Conservation (phyloP, 495 filamentous ascomycete genomes). For the Annulohypoxylon nitens region DNA sequence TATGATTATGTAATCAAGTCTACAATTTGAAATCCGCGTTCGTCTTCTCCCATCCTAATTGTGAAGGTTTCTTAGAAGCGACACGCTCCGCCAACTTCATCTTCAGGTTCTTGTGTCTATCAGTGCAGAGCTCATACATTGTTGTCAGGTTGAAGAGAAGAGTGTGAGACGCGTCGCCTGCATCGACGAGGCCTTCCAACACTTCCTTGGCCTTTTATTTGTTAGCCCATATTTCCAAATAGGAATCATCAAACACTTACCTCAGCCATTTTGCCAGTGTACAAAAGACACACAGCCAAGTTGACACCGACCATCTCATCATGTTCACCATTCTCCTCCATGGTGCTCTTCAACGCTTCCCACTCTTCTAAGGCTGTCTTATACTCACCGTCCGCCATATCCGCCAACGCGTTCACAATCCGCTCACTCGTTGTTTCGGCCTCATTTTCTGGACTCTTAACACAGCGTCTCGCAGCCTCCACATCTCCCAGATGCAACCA, state of each 20-base stretch:
- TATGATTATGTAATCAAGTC: constrained; percentile 33
- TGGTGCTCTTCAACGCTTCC: constrained; percentile 64
- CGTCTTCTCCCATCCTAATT: constrained; percentile 71
- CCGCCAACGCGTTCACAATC: constrained; percentile 73
- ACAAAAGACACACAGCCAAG: constrained; percentile 83
- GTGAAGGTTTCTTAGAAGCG: constrained; percentile 62
- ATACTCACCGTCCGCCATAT: constrained; percentile 84
- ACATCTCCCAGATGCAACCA: constrained; percentile 83
- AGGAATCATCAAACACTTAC: constrained; percentile 55
- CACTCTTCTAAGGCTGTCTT: constrained; percentile 71
- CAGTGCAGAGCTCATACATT: constrained; percentile 91
- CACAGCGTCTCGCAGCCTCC: constrained; percentile 69
- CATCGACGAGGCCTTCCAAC: constrained; percentile 73
- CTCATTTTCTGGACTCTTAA: constrained; percentile 48
- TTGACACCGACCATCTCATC: constrained; percentile 80
- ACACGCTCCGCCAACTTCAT: constrained; percentile 75
- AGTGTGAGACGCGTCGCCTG: constrained; percentile 74
- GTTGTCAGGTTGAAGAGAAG: constrained; percentile 91
- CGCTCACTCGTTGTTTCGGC: constrained; percentile 46
- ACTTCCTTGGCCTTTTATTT: constrained; percentile 65
- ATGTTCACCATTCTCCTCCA: constrained; percentile 48
- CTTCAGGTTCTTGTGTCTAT: constrained; percentile 77
- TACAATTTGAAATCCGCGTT: constrained; percentile 85
- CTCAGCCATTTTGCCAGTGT: constrained; percentile 80
- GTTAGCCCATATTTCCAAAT: constrained; percentile 31